A percentile compares a stretch with the other conserved stretches of the same genome.
phyloP scores from a whole-genome alignment of 257 asterid species.

The Solanum raphanifolium region DNA sequence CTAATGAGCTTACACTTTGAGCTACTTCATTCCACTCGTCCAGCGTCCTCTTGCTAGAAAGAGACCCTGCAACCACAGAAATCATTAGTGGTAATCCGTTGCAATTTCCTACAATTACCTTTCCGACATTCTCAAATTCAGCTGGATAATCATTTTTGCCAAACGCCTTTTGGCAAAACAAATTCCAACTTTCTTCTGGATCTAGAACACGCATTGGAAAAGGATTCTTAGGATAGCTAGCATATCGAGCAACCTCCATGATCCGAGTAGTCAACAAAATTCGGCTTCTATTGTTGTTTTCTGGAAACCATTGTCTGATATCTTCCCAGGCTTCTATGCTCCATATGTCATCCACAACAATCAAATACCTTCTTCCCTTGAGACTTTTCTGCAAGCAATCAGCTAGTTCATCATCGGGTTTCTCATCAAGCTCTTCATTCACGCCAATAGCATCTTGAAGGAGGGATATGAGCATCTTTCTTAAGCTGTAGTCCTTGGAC shows the following conservation, averaged over 20 bases:
- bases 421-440: not conserved
- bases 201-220: too few species aligned
- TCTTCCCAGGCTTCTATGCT: not conserved
- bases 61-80: not conserved
- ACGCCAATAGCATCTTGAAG: not conserved
- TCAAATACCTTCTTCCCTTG: not conserved
- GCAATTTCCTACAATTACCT: not conserved
- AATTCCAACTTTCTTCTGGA: too few species aligned
- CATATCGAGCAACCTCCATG: too few species aligned
- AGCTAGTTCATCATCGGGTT: not conserved
- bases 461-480: not conserved
- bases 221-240: too few species aligned
- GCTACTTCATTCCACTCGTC: not conserved
- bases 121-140: not conserved
- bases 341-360: not conserved
- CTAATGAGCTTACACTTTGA: not conserved
- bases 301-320: not conserved
- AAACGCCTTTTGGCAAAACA: not conserved
- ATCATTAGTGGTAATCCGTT: not conserved
- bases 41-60: not conserved
- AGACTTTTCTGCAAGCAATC: not conserved
- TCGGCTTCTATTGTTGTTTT: not conserved
- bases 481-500: not conserved
- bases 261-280: too few species aligned
- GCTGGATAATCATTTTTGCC: not conserved